These are phyloP conservation scores for Kwoniella mangroviensis DNA, from an alignment of 768 basidiomycete species.

Conservation along the genomic window DNA sequence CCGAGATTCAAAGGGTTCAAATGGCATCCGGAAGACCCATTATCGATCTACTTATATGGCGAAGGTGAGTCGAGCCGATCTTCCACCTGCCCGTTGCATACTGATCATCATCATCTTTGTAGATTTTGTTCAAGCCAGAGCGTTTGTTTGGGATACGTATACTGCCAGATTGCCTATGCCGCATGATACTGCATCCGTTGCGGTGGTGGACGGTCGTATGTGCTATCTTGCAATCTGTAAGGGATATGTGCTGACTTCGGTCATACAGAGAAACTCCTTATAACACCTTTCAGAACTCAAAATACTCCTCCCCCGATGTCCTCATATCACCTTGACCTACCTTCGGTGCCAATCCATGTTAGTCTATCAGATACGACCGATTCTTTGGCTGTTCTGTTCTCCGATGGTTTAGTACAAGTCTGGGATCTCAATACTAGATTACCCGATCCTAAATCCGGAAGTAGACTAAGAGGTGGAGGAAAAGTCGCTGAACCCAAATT, in stretches of 20 bases:
- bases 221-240: slow-evolving; percentile 10
- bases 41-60: slow-evolving; percentile 71
- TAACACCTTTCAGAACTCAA: slow-evolving; percentile 91
- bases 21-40: slow-evolving; percentile 86
- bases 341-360: slow-evolving; percentile 67
- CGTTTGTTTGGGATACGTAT: slow-evolving; percentile 79
- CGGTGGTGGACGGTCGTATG: slow-evolving; percentile 86
- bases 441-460: slow-evolving; percentile 41
- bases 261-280: slow-evolving; percentile 68
- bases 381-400: slow-evolving; percentile 70
- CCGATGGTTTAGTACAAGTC: slow-evolving; percentile 69
- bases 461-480: slow-evolving; percentile 49
- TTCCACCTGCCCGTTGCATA: not conserved
- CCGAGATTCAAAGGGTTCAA: slow-evolving; percentile 70
- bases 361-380: slow-evolving; percentile 68
- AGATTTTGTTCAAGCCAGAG: slow-evolving; percentile 62
- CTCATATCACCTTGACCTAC: slow-evolving; percentile 62
- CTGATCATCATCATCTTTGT: slow-evolving; percentile 55
- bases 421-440: slow-evolving; percentile 73
- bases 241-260: not conserved
- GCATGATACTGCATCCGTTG: slow-evolving; percentile 79
- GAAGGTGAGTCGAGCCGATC: slow-evolving; percentile 61
- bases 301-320: slow-evolving; percentile 99
- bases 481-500: slow-evolving; percentile 53
- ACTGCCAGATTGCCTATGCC: slow-evolving; percentile 67